Percentiles rank a stretch among this genome's conserved stretches.
Evolutionary conservation across 139 green algal genomes (phyloP).

Genomic region (Nannochloris sp.): DNA sequence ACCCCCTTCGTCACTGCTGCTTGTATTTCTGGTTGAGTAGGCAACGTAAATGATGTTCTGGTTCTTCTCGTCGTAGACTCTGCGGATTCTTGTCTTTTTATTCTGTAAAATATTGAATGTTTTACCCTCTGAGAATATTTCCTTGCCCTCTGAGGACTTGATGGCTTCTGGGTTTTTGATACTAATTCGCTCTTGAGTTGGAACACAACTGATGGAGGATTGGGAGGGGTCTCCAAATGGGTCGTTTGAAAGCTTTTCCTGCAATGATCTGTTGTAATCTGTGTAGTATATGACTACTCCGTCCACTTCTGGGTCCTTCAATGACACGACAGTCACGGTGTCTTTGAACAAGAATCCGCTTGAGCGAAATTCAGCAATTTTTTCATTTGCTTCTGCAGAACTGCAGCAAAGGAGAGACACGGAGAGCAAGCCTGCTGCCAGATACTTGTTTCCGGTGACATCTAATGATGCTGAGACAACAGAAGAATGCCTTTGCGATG

Average conservation of each 20-base stretch:
- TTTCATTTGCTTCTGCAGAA: slow-evolving; percentile 18
- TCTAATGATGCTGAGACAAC: too few relatives aligned
- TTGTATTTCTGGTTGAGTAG: slow-evolving; percentile 58
- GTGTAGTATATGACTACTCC: slow-evolving; percentile 70
- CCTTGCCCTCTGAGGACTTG: slow-evolving; percentile 25
- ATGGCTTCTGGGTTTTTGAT: slow-evolving; percentile 16
- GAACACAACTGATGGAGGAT: slow-evolving; percentile 60
- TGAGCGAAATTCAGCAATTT: slow-evolving; percentile 57
- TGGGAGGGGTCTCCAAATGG: slow-evolving; percentile 66
- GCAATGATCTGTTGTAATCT: slow-evolving; percentile 69
- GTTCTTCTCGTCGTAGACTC: slow-evolving; percentile 58
- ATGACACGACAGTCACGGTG: neutral
- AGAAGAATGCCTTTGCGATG: too few relatives aligned
- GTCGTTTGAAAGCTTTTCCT: slow-evolving; percentile 70
- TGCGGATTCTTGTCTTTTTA: slow-evolving; percentile 63
- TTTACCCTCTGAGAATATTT: slow-evolving; percentile 71
- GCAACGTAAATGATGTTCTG: slow-evolving; percentile 59
- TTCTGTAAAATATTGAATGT: slow-evolving; percentile 66
- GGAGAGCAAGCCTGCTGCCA: too few relatives aligned
- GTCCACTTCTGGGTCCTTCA: slow-evolving; percentile 5
- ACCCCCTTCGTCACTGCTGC: slow-evolving; percentile 15
- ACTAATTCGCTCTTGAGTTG: slow-evolving; percentile 29
- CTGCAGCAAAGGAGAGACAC: too few relatives aligned
- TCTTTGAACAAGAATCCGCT: slow-evolving; percentile 47
- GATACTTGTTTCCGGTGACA: too few relatives aligned